Evolutionary conservation across 1,284 basidiomycete species (phyloP).

Genomic region (Papiliotrema terrestris): DNA sequence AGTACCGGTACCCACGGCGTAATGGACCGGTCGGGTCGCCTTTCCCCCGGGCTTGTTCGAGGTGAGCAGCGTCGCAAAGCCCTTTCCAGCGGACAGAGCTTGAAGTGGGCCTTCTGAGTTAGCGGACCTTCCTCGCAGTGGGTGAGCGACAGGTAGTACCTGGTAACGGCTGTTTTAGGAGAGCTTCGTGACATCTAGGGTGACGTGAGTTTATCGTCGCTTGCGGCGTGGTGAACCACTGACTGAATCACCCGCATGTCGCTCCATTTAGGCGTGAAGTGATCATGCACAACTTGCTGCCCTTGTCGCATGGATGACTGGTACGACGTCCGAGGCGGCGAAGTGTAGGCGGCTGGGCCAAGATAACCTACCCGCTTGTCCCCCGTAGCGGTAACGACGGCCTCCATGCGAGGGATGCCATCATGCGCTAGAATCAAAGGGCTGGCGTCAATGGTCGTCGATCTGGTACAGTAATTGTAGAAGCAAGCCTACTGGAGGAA

Average conservation of each 20-base stretch:
- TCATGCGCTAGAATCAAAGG: too few species aligned
- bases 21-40: conserved; percentile 16
- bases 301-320: conserved; percentile 1
- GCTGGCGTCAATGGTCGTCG: too few species aligned
- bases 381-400: too few species aligned
- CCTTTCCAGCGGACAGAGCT: conserved; percentile 1
- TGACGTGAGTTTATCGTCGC: too few species aligned
- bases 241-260: neutral
- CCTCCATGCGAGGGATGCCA: too few species aligned
- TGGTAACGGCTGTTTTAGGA: too few species aligned
- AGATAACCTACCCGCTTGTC: neutral
- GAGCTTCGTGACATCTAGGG: too few species aligned
- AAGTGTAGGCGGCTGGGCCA: neutral
- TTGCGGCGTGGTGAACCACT: too few species aligned
- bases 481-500: neutral
- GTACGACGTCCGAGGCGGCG: neutral
- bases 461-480: too few species aligned
- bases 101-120: too few species aligned
- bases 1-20: conserved; percentile 9
- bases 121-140: too few species aligned
- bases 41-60: conserved; percentile 12
- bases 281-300: neutral
- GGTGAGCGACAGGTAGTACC: too few species aligned
- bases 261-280: neutral
- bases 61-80: conserved; percentile 19